Base-by-base conservation (phyloP, 306 rosid species). In the Malus domestica region DNA sequence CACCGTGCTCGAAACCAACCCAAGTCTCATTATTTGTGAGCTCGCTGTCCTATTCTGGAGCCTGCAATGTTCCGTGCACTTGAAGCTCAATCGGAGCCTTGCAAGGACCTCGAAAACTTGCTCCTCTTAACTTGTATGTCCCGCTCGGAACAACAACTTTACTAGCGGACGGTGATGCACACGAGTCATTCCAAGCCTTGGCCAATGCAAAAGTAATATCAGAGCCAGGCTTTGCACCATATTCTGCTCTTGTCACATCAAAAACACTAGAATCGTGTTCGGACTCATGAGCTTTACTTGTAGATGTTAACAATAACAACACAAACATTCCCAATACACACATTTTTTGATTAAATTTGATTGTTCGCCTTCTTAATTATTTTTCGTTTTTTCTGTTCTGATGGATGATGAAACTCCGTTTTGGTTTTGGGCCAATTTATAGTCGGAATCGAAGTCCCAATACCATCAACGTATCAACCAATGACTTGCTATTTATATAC, bases 101-200 rank as follows among this genome's bases (percentile, higher is more conserved):
- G 62, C 78, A 63, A 10, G 77, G 62, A 5, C 78, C 62, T 74
- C 1, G 5, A 32, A 74, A 74, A 38, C 8, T 45, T 29, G 78
- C 71, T 29, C n/a, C 54, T 4, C n/a, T 46, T 13, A 62, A 67
- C 13, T 44, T 35, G 71, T 61, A 63, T 63, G 25, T 64, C 35
- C 49, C 57, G 5, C 35, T 63, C 11, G 62, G 57, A 64, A 57
- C 51, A 32, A 75, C 66, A 18, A 35, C 49, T 18, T 58, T 19
- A 15, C 80, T 68, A 7, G n/a, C 7, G 1, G 22, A 29, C 1
- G 11, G 40, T 12, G 60, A 27, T 30, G 40, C 44, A 45, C 74
- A 42, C 20, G 68, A 74, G n/a, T 20, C 18, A 35, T 4, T 42
- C 67, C 59, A 77, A 57, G 75, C 61, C 54, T 27, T 77, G 19